Conservation (phyloP, 345 rosid species). For the Hevea brasiliensis region DNA sequence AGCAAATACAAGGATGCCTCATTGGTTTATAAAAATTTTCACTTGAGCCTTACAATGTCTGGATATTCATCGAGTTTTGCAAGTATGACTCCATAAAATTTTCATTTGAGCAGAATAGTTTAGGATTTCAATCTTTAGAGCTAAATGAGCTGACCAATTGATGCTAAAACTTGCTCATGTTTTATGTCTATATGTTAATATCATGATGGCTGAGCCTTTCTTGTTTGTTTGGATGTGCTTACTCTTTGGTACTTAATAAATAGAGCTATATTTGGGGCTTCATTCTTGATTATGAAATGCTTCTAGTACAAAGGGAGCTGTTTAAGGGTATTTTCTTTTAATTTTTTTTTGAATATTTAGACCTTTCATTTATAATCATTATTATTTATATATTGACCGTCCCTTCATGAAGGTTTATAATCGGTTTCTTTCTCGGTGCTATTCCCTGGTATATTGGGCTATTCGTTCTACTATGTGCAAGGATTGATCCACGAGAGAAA, state of each 20-base stretch:
- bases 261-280: not conserved
- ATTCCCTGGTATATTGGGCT: slow-evolving; percentile 90
- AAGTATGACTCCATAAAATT: not conserved
- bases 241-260: not conserved
- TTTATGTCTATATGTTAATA: not conserved
- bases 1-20: not conserved
- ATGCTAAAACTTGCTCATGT: not conserved
- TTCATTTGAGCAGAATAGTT: no score
- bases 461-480: slow-evolving; percentile 54
- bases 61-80: not conserved
- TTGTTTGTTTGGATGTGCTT: not conserved
- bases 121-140: no score
- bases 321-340: not conserved
- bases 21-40: not conserved
- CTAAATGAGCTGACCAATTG: not conserved
- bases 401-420: slow-evolving; percentile 58
- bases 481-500: slow-evolving; percentile 79
- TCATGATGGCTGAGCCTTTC: not conserved
- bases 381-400: slow-evolving; percentile 15
- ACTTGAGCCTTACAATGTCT: not conserved
- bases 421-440: slow-evolving; percentile 80
- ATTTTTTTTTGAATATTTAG: not conserved
- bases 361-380: not conserved
- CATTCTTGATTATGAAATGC: not conserved
- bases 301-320: not conserved